Evolutionary conservation across 2,329 filamentous ascomycete species (phyloP), one percentile per base, ranked within the genome.

Genomic region (Sordariomycetes sp.): DNA sequence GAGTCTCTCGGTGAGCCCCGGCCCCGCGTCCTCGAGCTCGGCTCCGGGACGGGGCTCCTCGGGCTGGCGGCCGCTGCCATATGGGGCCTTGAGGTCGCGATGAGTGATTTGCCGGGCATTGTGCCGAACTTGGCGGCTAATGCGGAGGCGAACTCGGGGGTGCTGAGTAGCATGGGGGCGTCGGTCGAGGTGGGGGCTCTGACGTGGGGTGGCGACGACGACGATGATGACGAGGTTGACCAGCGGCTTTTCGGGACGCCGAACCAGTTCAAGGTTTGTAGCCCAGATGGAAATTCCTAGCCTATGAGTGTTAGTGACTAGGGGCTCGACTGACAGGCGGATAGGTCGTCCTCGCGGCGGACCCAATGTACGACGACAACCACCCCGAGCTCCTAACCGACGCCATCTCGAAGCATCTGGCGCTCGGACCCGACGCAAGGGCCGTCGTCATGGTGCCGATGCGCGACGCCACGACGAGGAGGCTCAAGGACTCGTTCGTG

Each of bases 41-140:
- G 92, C 3, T 85, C 92, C 0, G 92, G 94, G 0, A 97, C 92
- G 0, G 92, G 92, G 0, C 78, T 99, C n/a, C 80, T 96, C 10
- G 94, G 94, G 0, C 75, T 97, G 51, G 87, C 91, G 1, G 89
- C 91, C 25, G 89, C 90, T 8, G 83, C 82, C 15, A 74, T 89
- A 25, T 87, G 87, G 74, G 74, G 75, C 51, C 77, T 79, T 1
- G 72, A 79, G 20, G 86, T 95, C 4, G 72, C 86, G 10, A 75
- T 96, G 56, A 96, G 89, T 39, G 94, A 97, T 67, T 73, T 97
- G 32, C 86, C 88, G 0, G 79, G 79, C n/a, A 96, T 97, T 63
- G 78, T 92, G 53, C 76, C 84, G 0, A 97, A 97, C 62, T 77
- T 97, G 4, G 71, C 76, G n/a, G 76, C 80, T 62, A 99, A 97